phyloP scores from a whole-genome alignment of 495 filamentous ascomycete species.

The Xylaria grammica region DNA sequence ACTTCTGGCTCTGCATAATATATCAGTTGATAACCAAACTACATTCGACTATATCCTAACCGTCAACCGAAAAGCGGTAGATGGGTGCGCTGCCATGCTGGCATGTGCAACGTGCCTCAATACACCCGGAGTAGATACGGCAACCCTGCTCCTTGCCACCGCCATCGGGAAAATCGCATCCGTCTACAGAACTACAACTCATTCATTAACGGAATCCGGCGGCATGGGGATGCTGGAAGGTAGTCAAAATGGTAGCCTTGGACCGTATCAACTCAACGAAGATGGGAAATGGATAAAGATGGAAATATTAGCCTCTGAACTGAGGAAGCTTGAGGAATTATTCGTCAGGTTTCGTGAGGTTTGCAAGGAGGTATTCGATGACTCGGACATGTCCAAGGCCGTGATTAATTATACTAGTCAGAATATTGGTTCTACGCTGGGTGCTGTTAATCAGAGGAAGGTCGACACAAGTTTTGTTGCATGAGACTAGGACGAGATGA shows the following conservation, averaged over 20 bases:
- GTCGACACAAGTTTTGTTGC: background rate
- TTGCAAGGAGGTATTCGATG: constrained; percentile 24
- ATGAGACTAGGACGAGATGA: too few species aligned
- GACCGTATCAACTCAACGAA: constrained; percentile 50
- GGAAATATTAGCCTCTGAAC: constrained; percentile 52
- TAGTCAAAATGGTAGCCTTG: constrained; percentile 35
- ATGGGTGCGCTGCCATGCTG: constrained; percentile 53
- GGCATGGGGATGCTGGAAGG: constrained; percentile 8
- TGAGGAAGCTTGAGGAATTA: constrained; percentile 52
- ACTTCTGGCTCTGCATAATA: constrained; percentile 51
- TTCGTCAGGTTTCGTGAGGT: constrained; percentile 48
- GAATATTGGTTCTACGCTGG: constrained; percentile 41
- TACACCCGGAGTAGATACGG: constrained; percentile 47
- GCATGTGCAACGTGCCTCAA: constrained; percentile 47
- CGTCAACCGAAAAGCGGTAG: constrained; percentile 54
- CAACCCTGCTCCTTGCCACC: constrained; percentile 53
- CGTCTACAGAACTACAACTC: constrained; percentile 50
- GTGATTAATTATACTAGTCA: constrained; percentile 51
- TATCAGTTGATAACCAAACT: constrained; percentile 42
- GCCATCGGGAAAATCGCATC: constrained; percentile 55
- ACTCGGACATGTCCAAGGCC: constrained; percentile 46
- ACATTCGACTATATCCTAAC: constrained; percentile 51
- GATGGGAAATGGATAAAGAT: constrained; percentile 51
- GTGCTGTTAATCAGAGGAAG: background rate
- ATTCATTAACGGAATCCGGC: constrained; percentile 42